A percentile compares a stretch with the other conserved stretches of the same genome.
These are phyloP conservation scores for Xylaria sp. DNA, from an alignment of 2,329 filamentous ascomycete species.

Conservation along the genomic window DNA sequence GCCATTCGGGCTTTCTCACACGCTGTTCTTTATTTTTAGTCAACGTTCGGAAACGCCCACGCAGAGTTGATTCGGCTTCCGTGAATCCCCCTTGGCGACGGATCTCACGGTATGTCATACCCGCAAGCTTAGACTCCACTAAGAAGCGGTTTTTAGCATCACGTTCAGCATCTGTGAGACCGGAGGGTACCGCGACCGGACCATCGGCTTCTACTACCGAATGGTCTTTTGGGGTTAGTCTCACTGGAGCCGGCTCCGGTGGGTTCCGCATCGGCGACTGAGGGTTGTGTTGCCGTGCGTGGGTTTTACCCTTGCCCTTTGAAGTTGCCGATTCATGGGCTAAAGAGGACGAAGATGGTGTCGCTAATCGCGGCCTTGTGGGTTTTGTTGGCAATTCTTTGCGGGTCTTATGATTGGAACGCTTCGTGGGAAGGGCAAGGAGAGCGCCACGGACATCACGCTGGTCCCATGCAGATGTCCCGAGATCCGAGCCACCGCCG, in stretches of 20 bases:
- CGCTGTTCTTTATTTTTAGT: conserved; percentile 72
- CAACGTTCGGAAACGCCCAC: conserved; percentile 73
- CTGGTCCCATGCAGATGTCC: conserved; percentile 37
- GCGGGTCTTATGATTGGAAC: conserved; percentile 39
- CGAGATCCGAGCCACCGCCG: conserved; percentile 39
- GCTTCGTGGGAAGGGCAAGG: conserved; percentile 31
- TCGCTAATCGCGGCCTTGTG: conserved; percentile 33
- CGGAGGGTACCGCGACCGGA: conserved; percentile 3
- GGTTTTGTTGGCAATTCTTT: conserved; percentile 46
- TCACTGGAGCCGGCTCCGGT: conserved; percentile 20
- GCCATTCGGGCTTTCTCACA: conserved; percentile 75
- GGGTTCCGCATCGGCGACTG: conserved; percentile 28
- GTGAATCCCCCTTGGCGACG: conserved; percentile 63
- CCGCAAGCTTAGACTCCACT: conserved; percentile 63
- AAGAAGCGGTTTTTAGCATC: conserved; percentile 61
- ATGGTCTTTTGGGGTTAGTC: conserved; percentile 25
- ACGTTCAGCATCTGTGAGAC: conserved; percentile 40
- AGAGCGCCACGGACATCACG: conserved; percentile 29
- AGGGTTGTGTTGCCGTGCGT: conserved; percentile 19
- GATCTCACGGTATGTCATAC: conserved; percentile 75
- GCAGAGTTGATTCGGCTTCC: conserved; percentile 77
- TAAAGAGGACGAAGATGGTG: conserved; percentile 13
- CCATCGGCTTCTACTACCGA: conserved; percentile 8
- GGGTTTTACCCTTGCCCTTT: conserved; percentile 33
- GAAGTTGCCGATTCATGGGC: conserved; percentile 21